phyloP scores from a whole-genome alignment of 2,329 filamentous ascomycete species.

The Talaromyces amestolkiae region DNA sequence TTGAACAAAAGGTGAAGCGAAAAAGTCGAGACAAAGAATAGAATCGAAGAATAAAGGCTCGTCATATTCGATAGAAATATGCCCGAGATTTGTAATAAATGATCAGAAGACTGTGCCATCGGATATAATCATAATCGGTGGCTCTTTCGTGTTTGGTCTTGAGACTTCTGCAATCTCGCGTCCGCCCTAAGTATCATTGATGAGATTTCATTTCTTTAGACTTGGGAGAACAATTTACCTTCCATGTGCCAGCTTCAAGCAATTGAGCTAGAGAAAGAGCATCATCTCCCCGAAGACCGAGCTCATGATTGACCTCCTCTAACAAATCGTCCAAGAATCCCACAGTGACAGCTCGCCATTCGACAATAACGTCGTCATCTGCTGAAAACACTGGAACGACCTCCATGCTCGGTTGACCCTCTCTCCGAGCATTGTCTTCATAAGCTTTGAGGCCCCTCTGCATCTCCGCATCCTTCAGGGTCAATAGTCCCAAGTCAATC shows the following conservation, averaged over 20 bases:
- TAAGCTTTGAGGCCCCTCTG: constrained; percentile 70
- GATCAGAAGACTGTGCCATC: constrained; percentile 90
- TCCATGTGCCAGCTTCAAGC: constrained; percentile 95
- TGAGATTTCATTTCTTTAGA: background rate
- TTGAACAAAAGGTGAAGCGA: background rate
- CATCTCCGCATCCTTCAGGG: constrained; percentile 66
- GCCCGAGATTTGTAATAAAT: background rate
- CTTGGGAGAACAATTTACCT: constrained; percentile 58
- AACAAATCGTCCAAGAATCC: constrained; percentile 71
- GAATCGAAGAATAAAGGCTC: background rate
- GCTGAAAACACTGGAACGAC: constrained; percentile 71
- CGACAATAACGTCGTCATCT: constrained; percentile 74
- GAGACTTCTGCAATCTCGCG: constrained; percentile 94
- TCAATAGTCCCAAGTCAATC: constrained; percentile 78
- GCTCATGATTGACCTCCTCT: constrained; percentile 63
- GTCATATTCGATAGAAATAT: background rate
- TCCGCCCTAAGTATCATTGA: constrained; percentile 61
- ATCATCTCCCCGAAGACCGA: constrained; percentile 68
- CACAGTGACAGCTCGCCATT: constrained; percentile 74
- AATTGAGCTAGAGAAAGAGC: constrained; percentile 78
- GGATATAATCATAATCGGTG: constrained; percentile 92
- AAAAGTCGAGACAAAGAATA: background rate
- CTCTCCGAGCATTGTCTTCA: constrained; percentile 67
- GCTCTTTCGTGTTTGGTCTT: constrained; percentile 91
- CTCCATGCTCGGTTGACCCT: constrained; percentile 68